These are phyloP conservation scores for Coemansia sp. DNA, from an alignment of 192 early-diverging fungal species.

Conservation along the genomic window DNA sequence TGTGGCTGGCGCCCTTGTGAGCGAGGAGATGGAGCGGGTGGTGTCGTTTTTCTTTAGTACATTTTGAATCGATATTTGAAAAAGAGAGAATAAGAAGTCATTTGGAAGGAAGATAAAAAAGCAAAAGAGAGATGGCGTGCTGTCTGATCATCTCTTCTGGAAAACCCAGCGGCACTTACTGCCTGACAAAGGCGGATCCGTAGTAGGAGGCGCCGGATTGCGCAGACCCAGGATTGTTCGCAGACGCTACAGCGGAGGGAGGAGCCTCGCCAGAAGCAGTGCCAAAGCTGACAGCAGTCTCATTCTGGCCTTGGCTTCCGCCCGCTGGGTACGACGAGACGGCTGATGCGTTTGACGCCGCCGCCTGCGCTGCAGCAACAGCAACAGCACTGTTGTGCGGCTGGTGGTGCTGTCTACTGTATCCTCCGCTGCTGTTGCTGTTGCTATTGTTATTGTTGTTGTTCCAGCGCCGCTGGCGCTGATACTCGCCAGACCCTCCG, in stretches of 20 bases:
- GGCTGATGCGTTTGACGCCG: not conserved
- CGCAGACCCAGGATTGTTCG: not conserved
- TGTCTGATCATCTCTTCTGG: not conserved
- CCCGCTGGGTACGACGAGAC: conserved; percentile 12
- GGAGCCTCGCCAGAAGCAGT: not conserved
- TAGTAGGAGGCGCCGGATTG: conserved; percentile 1
- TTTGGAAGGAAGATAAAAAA: not conserved
- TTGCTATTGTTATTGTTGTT: conserved; percentile 19
- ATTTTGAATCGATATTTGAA: not conserved
- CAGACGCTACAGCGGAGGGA: not conserved
- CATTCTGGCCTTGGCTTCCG: not conserved
- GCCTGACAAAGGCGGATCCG: not conserved
- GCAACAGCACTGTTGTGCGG: conserved; percentile 9
- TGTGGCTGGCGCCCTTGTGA: conserved; percentile 24
- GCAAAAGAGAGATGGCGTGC: not conserved
- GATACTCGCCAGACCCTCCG: conserved; percentile 14
- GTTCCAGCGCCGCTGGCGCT: conserved; percentile 42
- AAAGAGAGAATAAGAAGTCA: not conserved
- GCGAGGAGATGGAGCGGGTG: not conserved
- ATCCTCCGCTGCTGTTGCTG: conserved; percentile 4
- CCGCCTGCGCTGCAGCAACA: not conserved
- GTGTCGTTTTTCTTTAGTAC: not conserved
- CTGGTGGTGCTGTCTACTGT: conserved; percentile 16
- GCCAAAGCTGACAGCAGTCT: not conserved
- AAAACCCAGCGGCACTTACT: not conserved